Base-by-base conservation (phyloP, 345 rosid genomes). In the Clausena lansium region DNA sequence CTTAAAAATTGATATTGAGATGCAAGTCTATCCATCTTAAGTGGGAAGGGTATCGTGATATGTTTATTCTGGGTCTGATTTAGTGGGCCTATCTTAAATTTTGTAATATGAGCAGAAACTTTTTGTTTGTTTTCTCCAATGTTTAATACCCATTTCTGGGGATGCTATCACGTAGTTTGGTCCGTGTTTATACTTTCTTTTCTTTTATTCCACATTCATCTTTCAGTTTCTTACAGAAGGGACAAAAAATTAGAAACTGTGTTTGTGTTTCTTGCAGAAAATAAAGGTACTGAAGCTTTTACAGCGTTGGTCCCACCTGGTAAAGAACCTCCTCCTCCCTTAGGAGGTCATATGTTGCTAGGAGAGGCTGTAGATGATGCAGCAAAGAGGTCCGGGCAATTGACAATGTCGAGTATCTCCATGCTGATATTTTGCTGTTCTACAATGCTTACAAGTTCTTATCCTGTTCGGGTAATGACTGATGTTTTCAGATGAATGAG, bases 261-360 rank as follows among this genome's bases (percentile, higher is more conserved):
- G 4, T 38, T 60, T 83, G n/a, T 38, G 13, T 75, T 25, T 84
- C 59, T 78, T 78, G 79, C 92, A 95, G 98, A 89, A 84, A 72
- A 79, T 64, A 92, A 77, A 84, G 84, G 93, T 73, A 66, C 78
- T 61, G 90, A 89, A 80, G 91, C 89, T 83, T 80, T 87, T 67
- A 87, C 86, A 80, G 83, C 84, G 70, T 84, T 92, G 89, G 82
- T 87, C 87, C 89, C 90, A 47, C 92, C 92, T 0, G 99, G 97
- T 78, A 87, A 90, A 81, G 89, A 83, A 57, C 77, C 90, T 27
- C 98, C 98, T 75, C 79, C 71, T 45, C 84, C 91, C 19, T 81
- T 95, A 75, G 93, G 93, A 81, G 91, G 92, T 70, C 82, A 88
- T 67, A 77, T 74, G 33, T 41, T 82, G 74, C 77, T 70, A 77